Evolutionary conservation across 129 eudicot species (phyloP).

Genomic region (Helianthus annuus): DNA sequence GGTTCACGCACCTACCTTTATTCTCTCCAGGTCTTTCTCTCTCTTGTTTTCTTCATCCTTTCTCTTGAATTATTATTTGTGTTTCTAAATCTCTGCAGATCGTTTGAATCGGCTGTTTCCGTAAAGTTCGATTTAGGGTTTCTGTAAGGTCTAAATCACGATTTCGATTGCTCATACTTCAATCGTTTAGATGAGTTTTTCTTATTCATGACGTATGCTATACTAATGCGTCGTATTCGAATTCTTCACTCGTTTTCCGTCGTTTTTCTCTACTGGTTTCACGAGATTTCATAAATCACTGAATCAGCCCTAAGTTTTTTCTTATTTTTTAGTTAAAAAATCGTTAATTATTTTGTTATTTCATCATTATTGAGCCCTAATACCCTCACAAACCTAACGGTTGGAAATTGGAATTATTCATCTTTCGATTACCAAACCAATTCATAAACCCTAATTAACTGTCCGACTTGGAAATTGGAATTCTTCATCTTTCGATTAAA

Average conservation of each 20-base stretch:
- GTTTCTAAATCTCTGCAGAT: constrained; percentile 40
- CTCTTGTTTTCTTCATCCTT: constrained; percentile 6
- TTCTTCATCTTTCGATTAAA: no score
- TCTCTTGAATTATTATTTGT: no score
- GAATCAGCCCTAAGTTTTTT: constrained; percentile 26
- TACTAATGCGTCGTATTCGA: constrained; percentile 64
- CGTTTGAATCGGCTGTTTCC: background rate
- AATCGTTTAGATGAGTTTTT: constrained; percentile 22
- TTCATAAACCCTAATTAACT: no score
- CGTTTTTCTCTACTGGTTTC: constrained; percentile 81
- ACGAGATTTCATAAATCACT: constrained; percentile 72
- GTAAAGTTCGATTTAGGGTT: no score
- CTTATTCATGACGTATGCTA: constrained; percentile 41
- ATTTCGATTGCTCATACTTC: constrained; percentile 10
- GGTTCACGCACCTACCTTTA: constrained; percentile 26
- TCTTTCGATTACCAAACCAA: no score
- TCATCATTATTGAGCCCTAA: no score
- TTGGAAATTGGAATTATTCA: no score
- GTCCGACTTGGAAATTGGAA: no score
- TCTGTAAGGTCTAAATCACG: background rate
- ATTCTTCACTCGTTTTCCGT: constrained; percentile 80
- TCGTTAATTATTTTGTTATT: background rate
- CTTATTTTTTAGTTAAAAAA: background rate
- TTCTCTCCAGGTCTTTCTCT: constrained; percentile 24
- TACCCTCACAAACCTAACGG: no score